phyloP scores from a whole-genome alignment of 352 stramenopile genomes.

The Phytophthora uliginosa region DNA sequence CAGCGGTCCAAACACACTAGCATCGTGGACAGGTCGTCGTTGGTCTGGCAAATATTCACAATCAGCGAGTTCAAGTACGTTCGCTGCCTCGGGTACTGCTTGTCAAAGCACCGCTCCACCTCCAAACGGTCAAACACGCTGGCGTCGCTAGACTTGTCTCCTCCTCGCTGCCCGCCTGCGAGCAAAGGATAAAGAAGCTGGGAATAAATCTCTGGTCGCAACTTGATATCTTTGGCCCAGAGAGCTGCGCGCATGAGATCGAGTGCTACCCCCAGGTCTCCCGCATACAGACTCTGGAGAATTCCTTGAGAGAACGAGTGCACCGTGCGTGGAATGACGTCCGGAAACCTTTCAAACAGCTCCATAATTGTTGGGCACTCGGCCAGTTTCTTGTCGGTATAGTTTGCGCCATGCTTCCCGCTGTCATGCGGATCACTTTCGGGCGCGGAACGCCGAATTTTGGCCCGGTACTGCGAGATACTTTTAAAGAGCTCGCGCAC shows the following conservation, averaged over 20 bases:
- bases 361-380: slow-evolving; percentile 67
- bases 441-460: slow-evolving; percentile 8
- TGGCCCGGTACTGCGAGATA: slow-evolving; percentile 59
- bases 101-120: slow-evolving; percentile 72
- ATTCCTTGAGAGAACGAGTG: slow-evolving; percentile 62
- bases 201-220: slow-evolving; percentile 71
- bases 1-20: slow-evolving; percentile 70
- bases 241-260: slow-evolving; percentile 56
- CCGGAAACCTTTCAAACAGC: slow-evolving; percentile 63
- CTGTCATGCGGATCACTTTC: background rate
- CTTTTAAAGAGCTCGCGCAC: slow-evolving; percentile 63
- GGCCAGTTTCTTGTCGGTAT: slow-evolving; percentile 39
- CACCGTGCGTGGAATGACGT: slow-evolving; percentile 60
- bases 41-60: slow-evolving; percentile 76
- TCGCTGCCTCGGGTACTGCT: slow-evolving; percentile 50
- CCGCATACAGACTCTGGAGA: slow-evolving; percentile 54
- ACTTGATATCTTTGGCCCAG: slow-evolving; percentile 46
- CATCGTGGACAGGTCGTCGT: slow-evolving; percentile 69
- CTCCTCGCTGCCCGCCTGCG: slow-evolving; percentile 37
- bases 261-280: slow-evolving; percentile 59
- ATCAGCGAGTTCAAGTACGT: slow-evolving; percentile 61
- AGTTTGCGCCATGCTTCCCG: background rate
- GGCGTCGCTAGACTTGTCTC: slow-evolving; percentile 33
- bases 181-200: slow-evolving; percentile 76
- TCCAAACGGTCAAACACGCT: slow-evolving; percentile 61